Percentiles rank a stretch among this genome's conserved stretches.
Evolutionary conservation across 768 basidiomycete species (phyloP).

Genomic region (Suillus plorans): DNA sequence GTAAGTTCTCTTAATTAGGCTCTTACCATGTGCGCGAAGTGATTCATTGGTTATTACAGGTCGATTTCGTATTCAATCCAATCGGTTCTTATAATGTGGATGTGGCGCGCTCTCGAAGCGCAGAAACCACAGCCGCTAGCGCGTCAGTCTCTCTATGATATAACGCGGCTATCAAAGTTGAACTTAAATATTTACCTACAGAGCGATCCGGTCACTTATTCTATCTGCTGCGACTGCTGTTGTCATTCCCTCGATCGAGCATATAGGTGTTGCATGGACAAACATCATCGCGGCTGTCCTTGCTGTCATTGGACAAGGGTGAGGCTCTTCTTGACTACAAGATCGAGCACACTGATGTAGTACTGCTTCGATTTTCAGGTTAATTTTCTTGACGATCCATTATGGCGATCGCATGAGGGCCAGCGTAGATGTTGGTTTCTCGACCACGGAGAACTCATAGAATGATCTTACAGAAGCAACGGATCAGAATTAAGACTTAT

Average conservation of each 20-base stretch:
- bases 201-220: slow-evolving; percentile 48
- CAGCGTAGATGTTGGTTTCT: slow-evolving; percentile 49
- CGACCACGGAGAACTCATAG: slow-evolving; percentile 30
- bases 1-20: slow-evolving; percentile 32
- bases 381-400: slow-evolving; percentile 44
- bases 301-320: slow-evolving; percentile 50
- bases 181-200: slow-evolving; percentile 19
- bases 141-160: slow-evolving; percentile 34
- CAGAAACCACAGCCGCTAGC: slow-evolving; percentile 42
- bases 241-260: slow-evolving; percentile 52
- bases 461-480: neutral
- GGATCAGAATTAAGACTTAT: neutral
- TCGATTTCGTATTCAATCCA: neutral
- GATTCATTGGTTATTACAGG: neutral
- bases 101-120: neutral
- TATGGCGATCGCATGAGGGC: slow-evolving; percentile 53
- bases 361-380: slow-evolving; percentile 24
- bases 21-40: neutral
- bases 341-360: neutral
- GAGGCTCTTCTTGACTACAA: slow-evolving; percentile 18
- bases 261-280: slow-evolving; percentile 45
- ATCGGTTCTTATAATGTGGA: neutral
- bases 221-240: slow-evolving; percentile 43
- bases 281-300: slow-evolving; percentile 43
- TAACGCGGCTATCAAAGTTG: neutral